Evolutionary conservation across 352 stramenopile genomes (phyloP), one percentile per base, ranked within the genome.

Genomic region (Globisporangium splendens): DNA sequence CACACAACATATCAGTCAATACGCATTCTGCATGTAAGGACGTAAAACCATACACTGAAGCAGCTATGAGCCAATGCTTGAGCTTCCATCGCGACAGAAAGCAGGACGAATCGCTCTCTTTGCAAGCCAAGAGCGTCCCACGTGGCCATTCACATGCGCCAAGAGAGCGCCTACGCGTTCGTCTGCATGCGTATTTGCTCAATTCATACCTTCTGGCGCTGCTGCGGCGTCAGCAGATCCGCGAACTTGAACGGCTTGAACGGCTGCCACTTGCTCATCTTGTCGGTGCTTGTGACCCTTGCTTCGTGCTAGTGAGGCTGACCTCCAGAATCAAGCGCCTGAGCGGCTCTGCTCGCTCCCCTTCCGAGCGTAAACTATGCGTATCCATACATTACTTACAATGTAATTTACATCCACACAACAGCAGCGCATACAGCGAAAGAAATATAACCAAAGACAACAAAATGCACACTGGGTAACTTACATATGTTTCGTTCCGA

Each of bases 201-300:
- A 14, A 13, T 17, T 53, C 66, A 44, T 55, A 89, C 77, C 66
- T 86, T 88, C 68, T 88, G 71, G 52, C 84, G 84, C 55, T 90
- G 62, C 47, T 82, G 71, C 17, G 71, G 70, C 46, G 82, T 77
- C 66, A 94, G 70, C 51, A 91, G 68, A 24, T 83, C 77, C 68
- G 86, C 67, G 69, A 88, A 89, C 70, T 75, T 66, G 67, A 91
- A 92, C 66, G 79, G 81, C 68, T 90, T 86, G 66, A 92, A 94
- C 28, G 84, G 84, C 70, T 90, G 75, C 79, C 79, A 94, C 68
- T 86, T 80, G 77, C 76, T 92, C 75, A 86, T 92, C 41, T 54
- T 55, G 31, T 28, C 14, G 60, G 24, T 54, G 47, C n/a, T 46
- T 33, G 61, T 59, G 46, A 18, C 46, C 44, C 55, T 56, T 62